Evolutionary conservation across 495 filamentous ascomycete species (phyloP).

Genomic region (Lepidopterella palustris): DNA sequence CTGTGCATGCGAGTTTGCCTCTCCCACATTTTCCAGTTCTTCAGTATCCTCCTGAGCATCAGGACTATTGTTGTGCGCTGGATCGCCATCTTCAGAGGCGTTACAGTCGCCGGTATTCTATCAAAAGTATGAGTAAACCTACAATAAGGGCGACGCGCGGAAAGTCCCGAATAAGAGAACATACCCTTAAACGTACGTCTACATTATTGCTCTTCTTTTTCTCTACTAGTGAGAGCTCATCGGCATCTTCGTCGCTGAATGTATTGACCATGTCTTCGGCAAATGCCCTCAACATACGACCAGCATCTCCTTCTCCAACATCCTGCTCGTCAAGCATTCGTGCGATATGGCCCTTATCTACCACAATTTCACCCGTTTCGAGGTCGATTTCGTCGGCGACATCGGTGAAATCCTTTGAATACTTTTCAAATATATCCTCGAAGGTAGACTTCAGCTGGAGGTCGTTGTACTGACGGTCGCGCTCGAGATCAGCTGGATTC

Average conservation of each 20-base stretch:
- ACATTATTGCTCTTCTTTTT: too few species aligned
- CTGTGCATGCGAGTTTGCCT: not conserved
- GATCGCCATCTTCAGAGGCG: too few species aligned
- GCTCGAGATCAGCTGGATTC: slow-evolving; percentile 23
- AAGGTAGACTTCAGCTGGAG: slow-evolving; percentile 69
- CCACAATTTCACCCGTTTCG: slow-evolving; percentile 66
- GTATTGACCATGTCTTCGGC: slow-evolving; percentile 6
- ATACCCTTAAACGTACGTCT: too few species aligned
- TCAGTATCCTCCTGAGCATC: too few species aligned
- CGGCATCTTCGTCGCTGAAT: slow-evolving; percentile 7
- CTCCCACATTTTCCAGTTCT: slow-evolving; percentile 6
- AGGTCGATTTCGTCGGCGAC: slow-evolving; percentile 79
- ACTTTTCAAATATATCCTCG: slow-evolving; percentile 83
- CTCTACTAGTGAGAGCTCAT: slow-evolving; percentile 2
- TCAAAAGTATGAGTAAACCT: too few species aligned
- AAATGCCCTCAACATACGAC: slow-evolving; percentile 25
- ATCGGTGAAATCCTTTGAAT: slow-evolving; percentile 71
- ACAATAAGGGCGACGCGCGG: too few species aligned
- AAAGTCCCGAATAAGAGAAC: too few species aligned
- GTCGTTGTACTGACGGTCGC: slow-evolving; percentile 55
- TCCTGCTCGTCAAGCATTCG: slow-evolving; percentile 28
- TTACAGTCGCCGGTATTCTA: too few species aligned
- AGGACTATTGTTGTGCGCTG: too few species aligned
- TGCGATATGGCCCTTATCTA: slow-evolving; percentile 77
- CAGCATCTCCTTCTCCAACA: slow-evolving; percentile 11